These are phyloP conservation scores for Ceratonia siliqua DNA, from an alignment of 306 rosid genomes.

Conservation along the genomic window DNA sequence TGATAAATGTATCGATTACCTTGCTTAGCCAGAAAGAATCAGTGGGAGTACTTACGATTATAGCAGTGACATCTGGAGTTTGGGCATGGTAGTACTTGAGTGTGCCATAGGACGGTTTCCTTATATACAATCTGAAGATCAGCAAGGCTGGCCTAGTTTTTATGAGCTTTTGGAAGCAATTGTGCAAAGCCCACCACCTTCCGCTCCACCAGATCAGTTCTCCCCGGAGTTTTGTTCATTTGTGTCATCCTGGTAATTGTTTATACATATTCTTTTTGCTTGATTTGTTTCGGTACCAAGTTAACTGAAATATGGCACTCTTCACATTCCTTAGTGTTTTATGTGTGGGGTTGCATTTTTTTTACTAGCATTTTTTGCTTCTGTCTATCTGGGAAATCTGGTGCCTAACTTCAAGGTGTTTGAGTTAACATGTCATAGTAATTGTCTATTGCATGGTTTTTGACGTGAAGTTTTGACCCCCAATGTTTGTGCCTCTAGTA, in stretches of 20 bases:
- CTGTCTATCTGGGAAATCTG: neutral
- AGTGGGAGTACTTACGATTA: conserved; percentile 88
- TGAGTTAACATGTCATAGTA: neutral
- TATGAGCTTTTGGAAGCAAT: conserved; percentile 93
- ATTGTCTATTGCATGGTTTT: neutral
- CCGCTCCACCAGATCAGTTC: conserved; percentile 93
- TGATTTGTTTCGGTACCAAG: conserved; percentile 3
- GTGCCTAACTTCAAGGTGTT: neutral
- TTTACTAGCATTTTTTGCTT: conserved; percentile 3
- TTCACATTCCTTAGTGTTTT: neutral
- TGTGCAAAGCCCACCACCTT: conserved; percentile 89
- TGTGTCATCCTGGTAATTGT: conserved; percentile 80
- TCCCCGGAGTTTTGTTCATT: conserved; percentile 96
- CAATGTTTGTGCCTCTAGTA: neutral
- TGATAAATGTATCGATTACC: conserved; percentile 29
- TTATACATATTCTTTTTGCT: conserved; percentile 3
- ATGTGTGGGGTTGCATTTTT: neutral
- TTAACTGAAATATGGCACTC: neutral
- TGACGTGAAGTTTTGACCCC: conserved; percentile 6
- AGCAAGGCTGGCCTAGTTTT: conserved; percentile 87
- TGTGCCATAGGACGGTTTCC: conserved; percentile 98
- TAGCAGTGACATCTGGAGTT: conserved; percentile 97
- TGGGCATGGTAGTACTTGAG: conserved; percentile 96
- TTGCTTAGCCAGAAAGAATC: conserved; percentile 88
- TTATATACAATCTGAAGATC: conserved; percentile 86